Base-by-base conservation (phyloP, 2,329 filamentous ascomycete species). In the Teratosphaeria viscida region DNA sequence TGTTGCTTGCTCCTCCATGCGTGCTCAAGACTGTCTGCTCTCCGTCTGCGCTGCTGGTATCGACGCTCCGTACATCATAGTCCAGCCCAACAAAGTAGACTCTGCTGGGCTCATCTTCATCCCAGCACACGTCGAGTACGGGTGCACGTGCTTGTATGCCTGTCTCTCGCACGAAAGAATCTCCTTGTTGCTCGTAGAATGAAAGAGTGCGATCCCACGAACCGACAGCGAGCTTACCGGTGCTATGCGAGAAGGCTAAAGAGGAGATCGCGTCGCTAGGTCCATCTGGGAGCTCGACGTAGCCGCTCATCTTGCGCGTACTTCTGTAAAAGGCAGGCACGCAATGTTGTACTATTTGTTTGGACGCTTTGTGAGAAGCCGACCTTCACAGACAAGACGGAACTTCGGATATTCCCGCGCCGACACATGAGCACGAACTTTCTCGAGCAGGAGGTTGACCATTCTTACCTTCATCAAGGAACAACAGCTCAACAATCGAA, bases 181-280 rank as follows among this genome's bases (percentile, higher is more conserved):
- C 71, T 19, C 27, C 34, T 19, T 54, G 27, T 54, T 62, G 61
- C 6, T 56, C 56, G 79, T 97, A 97, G 57, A 92, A 81, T 75
- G 96, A 95, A 59, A 95, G 85, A 72, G 90, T 85, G 75, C 86
- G 90, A 76, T 97, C 92, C 94, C 94, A 99, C 59, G 91, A 96
- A 11, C 92, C 88, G 67, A 92, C 92, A n/a, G 95, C 83, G 43
- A 99, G 82, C 67, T 86, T 87, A 58, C 81, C 84, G 2, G 86
- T 82, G n/a, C 86, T 85, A 39, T 90, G 89, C 65, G 92, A 90
- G 80, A 95, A 99, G 70, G 85, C 85, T 69, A 97, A 79, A 27
- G 90, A 82, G 55, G 92, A 95, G 68, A 97, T 88, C 68, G 88
- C 89, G 76, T 99, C 94, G 66, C 82, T 83, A 11, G 94, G 94